Base-by-base conservation (phyloP, 352 stramenopile genomes). In the Phytopythium boreale region DNA sequence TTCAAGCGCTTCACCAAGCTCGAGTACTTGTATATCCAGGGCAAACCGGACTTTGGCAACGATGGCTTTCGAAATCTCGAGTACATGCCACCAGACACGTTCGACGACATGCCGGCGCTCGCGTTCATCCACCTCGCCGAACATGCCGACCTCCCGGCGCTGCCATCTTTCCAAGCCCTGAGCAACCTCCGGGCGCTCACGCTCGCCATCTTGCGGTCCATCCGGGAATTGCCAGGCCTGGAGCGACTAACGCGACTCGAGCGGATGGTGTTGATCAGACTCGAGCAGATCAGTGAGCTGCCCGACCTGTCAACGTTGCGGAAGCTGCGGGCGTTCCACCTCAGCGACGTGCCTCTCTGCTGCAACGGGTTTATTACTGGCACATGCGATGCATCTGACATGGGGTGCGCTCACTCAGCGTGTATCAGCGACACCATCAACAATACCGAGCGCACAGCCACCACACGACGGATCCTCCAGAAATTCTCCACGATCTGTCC, bases 1-100 rank as follows among this genome's bases (percentile, higher is more conserved):
- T 59, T 68, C 47, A 52, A 64, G 0, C 56, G 75, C 14, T 71
- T 79, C 39, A 64, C 59, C 2, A 55, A 70, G 10, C 64, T 82
- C 37, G 69, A 82, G 46, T 79, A 72, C 19, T 43, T 82, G 51
- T 76, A 77, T 24, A 67, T 82, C 41, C 46, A 82, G 58, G 75
- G 72, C 36, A 78, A 76, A 24, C 56, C 51, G 0, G 17, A 15
- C 31, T 57, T 43, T 57, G 19, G 0, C 8, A 26, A 9, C 17
- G 27, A 9, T 10, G 37, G 34, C 7, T 20, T 24, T 2, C 15
- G 58, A 8, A 78, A 62, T 15, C 57, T 84, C 20, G 22, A 53
- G 15, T 29, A 26, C 6, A 37, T 84, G 10, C 70, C 70, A 1
- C 41, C 68, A 47, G 53, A 63, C 6, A 20, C 78, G 0, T 80